These are phyloP conservation scores for Margaritispora aquatica DNA, from an alignment of 495 filamentous ascomycete genomes.

Conservation along the genomic window DNA sequence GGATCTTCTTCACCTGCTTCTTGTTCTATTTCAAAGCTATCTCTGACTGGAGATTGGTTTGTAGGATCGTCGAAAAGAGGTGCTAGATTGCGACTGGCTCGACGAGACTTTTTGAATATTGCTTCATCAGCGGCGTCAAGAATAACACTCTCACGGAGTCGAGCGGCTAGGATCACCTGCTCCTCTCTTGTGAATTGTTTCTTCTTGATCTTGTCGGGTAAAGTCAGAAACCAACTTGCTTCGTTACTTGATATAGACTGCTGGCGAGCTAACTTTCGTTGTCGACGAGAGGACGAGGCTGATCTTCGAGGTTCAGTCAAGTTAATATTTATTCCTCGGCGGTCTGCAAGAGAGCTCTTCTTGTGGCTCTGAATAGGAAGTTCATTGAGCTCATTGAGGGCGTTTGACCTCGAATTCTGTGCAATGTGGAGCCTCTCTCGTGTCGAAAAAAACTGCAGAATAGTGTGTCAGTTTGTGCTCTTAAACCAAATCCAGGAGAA, in stretches of 20 bases:
- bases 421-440: conserved; percentile 59
- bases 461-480: conserved; percentile 1
- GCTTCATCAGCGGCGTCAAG: conserved; percentile 68
- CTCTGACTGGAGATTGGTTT: conserved; percentile 5
- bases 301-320: conserved; percentile 22
- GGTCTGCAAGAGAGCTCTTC: conserved; percentile 20
- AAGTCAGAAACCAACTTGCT: conserved; percentile 61
- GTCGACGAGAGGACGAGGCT: conserved; percentile 17
- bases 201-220: conserved; percentile 65
- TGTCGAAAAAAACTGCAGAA: conserved; percentile 57
- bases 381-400: conserved; percentile 19
- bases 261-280: conserved; percentile 19
- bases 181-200: conserved; percentile 70
- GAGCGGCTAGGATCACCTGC: conserved; percentile 53
- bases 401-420: conserved; percentile 30
- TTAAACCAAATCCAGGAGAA: neutral
- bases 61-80: conserved; percentile 25
- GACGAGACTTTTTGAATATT: conserved; percentile 44
- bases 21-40: conserved; percentile 10
- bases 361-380: conserved; percentile 17
- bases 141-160: conserved; percentile 50
- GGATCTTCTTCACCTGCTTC: conserved; percentile 16
- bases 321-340: conserved; percentile 17
- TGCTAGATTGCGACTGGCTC: conserved; percentile 30
- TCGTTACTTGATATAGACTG: conserved; percentile 34